phyloP scores from a whole-genome alignment of 371 early-diverging fungal genomes.

The Rhizopus arrhizus region DNA sequence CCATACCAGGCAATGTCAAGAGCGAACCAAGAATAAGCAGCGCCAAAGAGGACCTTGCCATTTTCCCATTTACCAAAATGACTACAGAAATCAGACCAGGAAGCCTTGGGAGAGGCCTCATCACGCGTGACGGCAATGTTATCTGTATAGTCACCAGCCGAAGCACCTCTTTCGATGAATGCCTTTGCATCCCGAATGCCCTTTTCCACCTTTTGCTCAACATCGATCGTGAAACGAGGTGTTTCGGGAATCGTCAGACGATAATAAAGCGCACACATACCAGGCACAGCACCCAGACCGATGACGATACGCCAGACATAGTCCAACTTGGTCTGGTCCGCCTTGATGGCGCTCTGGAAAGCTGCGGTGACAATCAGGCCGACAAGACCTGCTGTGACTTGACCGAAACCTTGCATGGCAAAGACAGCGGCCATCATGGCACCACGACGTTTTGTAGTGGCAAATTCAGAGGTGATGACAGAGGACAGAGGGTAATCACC shows the following conservation, averaged over 20 bases:
- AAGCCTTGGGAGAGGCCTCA: slow-evolving; percentile 38
- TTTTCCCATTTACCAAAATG: slow-evolving; percentile 64
- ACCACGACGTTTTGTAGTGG: slow-evolving; percentile 74
- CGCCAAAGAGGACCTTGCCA: slow-evolving; percentile 58
- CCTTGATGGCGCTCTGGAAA: slow-evolving; percentile 56
- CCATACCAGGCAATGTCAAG: slow-evolving; percentile 91
- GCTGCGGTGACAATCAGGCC: slow-evolving; percentile 61
- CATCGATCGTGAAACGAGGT: slow-evolving; percentile 79
- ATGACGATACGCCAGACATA: slow-evolving; percentile 79
- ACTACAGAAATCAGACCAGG: slow-evolving; percentile 59
- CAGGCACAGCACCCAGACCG: slow-evolving; percentile 75
- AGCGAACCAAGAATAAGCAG: slow-evolving; percentile 71
- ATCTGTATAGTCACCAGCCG: slow-evolving; percentile 39
- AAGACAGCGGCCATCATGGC: slow-evolving; percentile 86
- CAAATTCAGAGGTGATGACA: slow-evolving; percentile 83
- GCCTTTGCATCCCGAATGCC: slow-evolving; percentile 58
- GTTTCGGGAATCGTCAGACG: slow-evolving; percentile 87
- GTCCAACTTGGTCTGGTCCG: slow-evolving; percentile 62
- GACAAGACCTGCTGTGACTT: slow-evolving; percentile 71
- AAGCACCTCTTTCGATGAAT: slow-evolving; percentile 39
- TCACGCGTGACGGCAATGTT: slow-evolving; percentile 30
- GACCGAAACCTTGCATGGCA: slow-evolving; percentile 87
- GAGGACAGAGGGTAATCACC: slow-evolving; percentile 80
- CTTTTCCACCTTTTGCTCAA: slow-evolving; percentile 64
- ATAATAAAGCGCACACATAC: slow-evolving; percentile 64